Evolutionary conservation across 768 basidiomycete species (phyloP).

Genomic region (Mycena kentingensis): DNA sequence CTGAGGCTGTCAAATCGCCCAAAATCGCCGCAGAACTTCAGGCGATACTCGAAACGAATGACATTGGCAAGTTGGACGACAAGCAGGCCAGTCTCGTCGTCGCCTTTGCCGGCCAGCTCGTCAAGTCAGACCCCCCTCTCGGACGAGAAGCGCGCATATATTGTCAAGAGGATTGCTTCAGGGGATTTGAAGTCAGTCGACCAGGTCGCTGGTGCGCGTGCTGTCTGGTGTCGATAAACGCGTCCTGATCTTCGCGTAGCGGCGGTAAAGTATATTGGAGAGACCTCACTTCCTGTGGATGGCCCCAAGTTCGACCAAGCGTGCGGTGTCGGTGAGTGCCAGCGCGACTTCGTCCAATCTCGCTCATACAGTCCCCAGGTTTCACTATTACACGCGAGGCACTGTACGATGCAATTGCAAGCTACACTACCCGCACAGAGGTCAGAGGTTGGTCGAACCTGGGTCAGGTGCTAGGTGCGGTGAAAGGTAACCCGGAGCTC

Average conservation of each 20-base stretch:
- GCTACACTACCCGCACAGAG: slow-evolving; percentile 57
- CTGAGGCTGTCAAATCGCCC: slow-evolving; percentile 77
- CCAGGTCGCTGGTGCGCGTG: slow-evolving; percentile 77
- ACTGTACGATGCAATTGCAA: slow-evolving; percentile 54
- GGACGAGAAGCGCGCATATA: slow-evolving; percentile 57
- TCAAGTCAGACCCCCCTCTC: slow-evolving; percentile 56
- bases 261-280: slow-evolving; percentile 74
- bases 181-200: slow-evolving; percentile 77
- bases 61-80: slow-evolving; percentile 61
- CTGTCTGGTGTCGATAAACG: slow-evolving; percentile 2
- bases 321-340: slow-evolving; percentile 83
- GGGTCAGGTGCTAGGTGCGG: slow-evolving; percentile 61
- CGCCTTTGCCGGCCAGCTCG: slow-evolving; percentile 61
- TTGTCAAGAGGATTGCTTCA: slow-evolving; percentile 69
- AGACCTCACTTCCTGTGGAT: slow-evolving; percentile 61
- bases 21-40: slow-evolving; percentile 74
- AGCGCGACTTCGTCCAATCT: background rate
- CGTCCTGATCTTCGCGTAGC: slow-evolving; percentile 43
- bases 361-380: slow-evolving; percentile 48
- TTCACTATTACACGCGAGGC: slow-evolving; percentile 74
- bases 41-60: slow-evolving; percentile 63
- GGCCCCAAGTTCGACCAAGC: slow-evolving; percentile 69
- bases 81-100: slow-evolving; percentile 74
- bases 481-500: slow-evolving; percentile 62
- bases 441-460: slow-evolving; percentile 76